phyloP scores from a whole-genome alignment of 352 stramenopile genomes.

The Phytophthora quininea region DNA sequence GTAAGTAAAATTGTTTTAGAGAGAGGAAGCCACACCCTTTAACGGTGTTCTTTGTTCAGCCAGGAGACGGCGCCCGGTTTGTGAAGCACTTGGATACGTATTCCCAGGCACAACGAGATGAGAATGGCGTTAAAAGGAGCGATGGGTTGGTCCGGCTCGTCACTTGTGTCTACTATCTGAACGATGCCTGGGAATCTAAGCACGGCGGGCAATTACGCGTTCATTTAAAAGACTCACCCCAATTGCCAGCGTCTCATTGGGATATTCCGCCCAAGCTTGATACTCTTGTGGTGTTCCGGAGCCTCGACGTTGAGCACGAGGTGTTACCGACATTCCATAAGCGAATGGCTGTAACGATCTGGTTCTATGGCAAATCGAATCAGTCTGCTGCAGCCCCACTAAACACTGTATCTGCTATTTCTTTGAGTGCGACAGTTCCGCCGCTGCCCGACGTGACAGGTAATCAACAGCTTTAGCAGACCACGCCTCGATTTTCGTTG shows the following conservation, averaged over 20 bases:
- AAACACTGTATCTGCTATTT: background rate
- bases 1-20: conserved; percentile 36
- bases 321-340: conserved; percentile 78
- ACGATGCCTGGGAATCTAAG: conserved; percentile 63
- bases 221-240: conserved; percentile 40
- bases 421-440: conserved; percentile 4
- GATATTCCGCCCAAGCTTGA: conserved; percentile 88
- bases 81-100: conserved; percentile 77
- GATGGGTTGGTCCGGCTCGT: conserved; percentile 56
- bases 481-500: conserved; percentile 89
- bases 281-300: conserved; percentile 92
- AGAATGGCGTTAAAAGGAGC: conserved; percentile 11
- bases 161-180: conserved; percentile 90
- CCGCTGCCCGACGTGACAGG: conserved; percentile 8
- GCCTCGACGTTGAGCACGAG: conserved; percentile 91
- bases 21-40: conserved; percentile 1
- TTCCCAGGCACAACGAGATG: conserved; percentile 40
- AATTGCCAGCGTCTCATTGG: conserved; percentile 34
- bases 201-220: conserved; percentile 75
- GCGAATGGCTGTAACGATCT: conserved; percentile 94
- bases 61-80: conserved; percentile 70
- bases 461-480: conserved; percentile 1
- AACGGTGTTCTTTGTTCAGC: conserved; percentile 33
- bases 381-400: background rate
- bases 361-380: conserved; percentile 87